A percentile compares a stretch with the other conserved stretches of the same genome.
Evolutionary conservation across 495 filamentous ascomycete genomes (phyloP).

Genomic region (Darksidea phi): DNA sequence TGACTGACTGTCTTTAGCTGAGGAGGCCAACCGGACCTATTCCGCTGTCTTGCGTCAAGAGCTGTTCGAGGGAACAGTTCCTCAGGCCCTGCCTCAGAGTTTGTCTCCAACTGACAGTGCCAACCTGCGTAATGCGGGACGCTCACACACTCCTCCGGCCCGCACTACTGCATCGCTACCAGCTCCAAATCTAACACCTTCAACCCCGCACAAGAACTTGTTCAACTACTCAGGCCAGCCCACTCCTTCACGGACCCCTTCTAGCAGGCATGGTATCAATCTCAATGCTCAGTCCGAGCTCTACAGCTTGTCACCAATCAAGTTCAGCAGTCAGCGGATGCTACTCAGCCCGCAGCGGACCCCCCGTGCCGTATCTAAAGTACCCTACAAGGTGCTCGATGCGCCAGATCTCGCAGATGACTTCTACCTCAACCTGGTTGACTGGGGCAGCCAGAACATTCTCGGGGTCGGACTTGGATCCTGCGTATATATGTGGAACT

Average conservation of each 20-base stretch:
- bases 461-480: conserved; percentile 87
- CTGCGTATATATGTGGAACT: conserved; percentile 99
- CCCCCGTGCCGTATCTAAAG: conserved; percentile 85
- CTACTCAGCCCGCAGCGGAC: conserved; percentile 84
- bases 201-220: conserved; percentile 94
- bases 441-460: conserved; percentile 96
- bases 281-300: conserved; percentile 84
- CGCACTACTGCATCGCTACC: conserved; percentile 56
- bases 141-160: conserved; percentile 78
- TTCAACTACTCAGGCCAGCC: conserved; percentile 75
- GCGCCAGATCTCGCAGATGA: conserved; percentile 95
- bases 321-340: conserved; percentile 86
- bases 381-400: conserved; percentile 96
- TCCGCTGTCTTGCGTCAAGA: conserved; percentile 85
- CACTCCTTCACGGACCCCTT: conserved; percentile 84
- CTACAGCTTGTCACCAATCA: conserved; percentile 89
- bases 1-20: conserved; percentile 61
- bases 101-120: conserved; percentile 61
- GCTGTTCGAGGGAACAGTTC: conserved; percentile 84
- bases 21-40: conserved; percentile 91
- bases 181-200: conserved; percentile 70
- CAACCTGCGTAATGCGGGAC: conserved; percentile 64
- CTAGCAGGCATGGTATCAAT: conserved; percentile 79
- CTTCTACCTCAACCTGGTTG: conserved; percentile 95
- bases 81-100: conserved; percentile 68